Evolutionary conservation across 805 yeast genomes (phyloP).

Genomic region (Zygoascus biomembranicola): DNA sequence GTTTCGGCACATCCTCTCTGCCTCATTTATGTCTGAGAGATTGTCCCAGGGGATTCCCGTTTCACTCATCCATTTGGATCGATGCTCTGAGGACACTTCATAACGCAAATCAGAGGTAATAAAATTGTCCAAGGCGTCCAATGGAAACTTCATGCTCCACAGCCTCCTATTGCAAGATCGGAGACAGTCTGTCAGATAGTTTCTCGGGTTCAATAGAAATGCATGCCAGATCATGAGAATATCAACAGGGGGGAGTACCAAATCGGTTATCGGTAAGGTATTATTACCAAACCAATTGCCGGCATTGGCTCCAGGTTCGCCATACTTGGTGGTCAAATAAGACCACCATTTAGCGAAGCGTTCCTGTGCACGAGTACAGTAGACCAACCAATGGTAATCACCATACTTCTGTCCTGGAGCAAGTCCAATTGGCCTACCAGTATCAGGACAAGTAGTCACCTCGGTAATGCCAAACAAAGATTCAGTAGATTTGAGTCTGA

Average conservation of each 20-base stretch:
- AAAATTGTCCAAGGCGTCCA: constrained; percentile 2
- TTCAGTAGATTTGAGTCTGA: constrained; percentile 2
- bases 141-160: constrained; percentile 9
- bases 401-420: neutral
- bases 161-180: constrained; percentile 1
- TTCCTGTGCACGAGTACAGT: constrained; percentile 9
- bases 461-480: constrained; percentile 11
- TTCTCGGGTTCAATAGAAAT: constrained; percentile 18
- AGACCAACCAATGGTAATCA: constrained; percentile 13
- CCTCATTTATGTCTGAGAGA: neutral
- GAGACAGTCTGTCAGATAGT: constrained; percentile 16
- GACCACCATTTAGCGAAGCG: constrained; percentile 14
- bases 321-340: neutral
- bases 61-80: neutral
- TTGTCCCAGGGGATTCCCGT: constrained; percentile 8
- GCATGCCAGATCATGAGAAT: constrained; percentile 22
- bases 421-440: neutral
- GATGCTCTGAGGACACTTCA: neutral
- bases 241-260: constrained; percentile 16
- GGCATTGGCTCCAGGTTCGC: neutral
- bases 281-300: neutral
- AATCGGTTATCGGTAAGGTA: neutral
- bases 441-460: neutral
- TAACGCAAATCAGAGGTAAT: neutral
- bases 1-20: neutral